Evolutionary conservation across 2,329 filamentous ascomycete genomes (phyloP).

Genomic region (Coniochaeta sp.): DNA sequence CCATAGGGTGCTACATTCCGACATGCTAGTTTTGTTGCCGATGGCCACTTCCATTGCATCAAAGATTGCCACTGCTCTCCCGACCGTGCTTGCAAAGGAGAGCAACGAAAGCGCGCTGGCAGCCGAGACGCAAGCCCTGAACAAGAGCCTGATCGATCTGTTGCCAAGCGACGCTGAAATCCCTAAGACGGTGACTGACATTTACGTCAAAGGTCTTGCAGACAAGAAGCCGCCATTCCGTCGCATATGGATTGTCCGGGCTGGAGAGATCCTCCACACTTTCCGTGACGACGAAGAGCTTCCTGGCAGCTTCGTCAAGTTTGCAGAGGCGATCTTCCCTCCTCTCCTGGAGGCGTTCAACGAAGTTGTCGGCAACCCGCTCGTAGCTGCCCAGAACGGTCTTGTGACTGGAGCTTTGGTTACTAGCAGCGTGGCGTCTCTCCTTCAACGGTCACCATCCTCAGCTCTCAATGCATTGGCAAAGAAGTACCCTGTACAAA

Average conservation of each 20-base stretch:
- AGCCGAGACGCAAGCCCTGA: constrained; percentile 66
- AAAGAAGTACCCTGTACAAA: constrained; percentile 55
- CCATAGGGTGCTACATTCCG: constrained; percentile 73
- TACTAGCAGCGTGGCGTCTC: constrained; percentile 52
- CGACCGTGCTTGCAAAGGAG: constrained; percentile 69
- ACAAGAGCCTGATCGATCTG: constrained; percentile 54
- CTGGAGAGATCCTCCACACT: constrained; percentile 63
- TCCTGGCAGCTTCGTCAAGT: constrained; percentile 36
- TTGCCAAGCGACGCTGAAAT: constrained; percentile 54
- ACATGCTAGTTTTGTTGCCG: constrained; percentile 64
- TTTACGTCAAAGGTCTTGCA: constrained; percentile 69
- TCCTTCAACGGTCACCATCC: constrained; percentile 48
- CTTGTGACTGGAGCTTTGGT: constrained; percentile 75
- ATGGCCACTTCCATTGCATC: constrained; percentile 54
- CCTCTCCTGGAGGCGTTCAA: constrained; percentile 63
- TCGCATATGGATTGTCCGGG: constrained; percentile 70
- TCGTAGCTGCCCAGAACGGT: constrained; percentile 73
- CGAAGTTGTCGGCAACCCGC: constrained; percentile 71
- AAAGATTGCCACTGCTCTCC: constrained; percentile 60
- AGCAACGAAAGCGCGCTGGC: constrained; percentile 77
- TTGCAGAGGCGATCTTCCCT: constrained; percentile 44
- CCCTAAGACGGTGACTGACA: constrained; percentile 60
- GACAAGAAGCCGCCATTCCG: constrained; percentile 79
- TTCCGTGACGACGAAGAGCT: constrained; percentile 37
- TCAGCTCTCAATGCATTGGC: constrained; percentile 35